phyloP scores from a whole-genome alignment of 2,329 filamentous ascomycete genomes.

The Sporothrix luriei region DNA sequence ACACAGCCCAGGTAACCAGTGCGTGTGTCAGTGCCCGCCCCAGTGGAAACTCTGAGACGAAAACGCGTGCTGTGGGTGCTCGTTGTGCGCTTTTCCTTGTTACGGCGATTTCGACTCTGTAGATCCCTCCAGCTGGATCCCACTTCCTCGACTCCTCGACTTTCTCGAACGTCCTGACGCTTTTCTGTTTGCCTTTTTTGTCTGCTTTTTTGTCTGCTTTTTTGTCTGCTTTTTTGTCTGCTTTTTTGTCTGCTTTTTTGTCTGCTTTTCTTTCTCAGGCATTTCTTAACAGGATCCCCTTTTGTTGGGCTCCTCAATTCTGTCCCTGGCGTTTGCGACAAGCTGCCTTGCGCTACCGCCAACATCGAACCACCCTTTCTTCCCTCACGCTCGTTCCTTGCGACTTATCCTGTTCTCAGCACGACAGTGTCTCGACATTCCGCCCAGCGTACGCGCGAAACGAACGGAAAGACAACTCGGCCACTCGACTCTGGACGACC shows the following conservation, averaged over 20 bases:
- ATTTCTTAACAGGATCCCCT: not conserved
- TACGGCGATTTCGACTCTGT: not conserved
- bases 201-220: not conserved
- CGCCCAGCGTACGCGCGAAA: conserved; percentile 13
- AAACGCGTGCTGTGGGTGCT: not conserved
- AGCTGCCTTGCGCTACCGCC: not conserved
- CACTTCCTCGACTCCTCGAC: not conserved
- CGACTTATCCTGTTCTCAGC: not conserved
- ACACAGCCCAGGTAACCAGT: conserved; percentile 8
- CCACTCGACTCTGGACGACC: conserved; percentile 1
- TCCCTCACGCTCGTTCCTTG: conserved; percentile 15
- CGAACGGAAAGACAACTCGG: conserved; percentile 13
- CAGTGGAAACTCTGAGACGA: not conserved
- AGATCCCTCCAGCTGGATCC: conserved; percentile 1
- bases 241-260: not conserved
- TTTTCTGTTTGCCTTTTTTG: not conserved
- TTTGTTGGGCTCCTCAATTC: conserved; percentile 5
- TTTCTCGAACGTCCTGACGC: no score
- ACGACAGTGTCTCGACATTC: conserved; percentile 18
- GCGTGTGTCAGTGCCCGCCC: not conserved
- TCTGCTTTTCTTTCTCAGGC: not conserved
- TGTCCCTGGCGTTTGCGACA: not conserved
- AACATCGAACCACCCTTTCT: not conserved
- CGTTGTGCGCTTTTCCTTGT: no score
- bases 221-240: not conserved